A percentile compares a stretch with the other conserved stretches of the same genome.
Conservation (phyloP, 768 basidiomycete species). For the Kwoniella botswanensis region DNA sequence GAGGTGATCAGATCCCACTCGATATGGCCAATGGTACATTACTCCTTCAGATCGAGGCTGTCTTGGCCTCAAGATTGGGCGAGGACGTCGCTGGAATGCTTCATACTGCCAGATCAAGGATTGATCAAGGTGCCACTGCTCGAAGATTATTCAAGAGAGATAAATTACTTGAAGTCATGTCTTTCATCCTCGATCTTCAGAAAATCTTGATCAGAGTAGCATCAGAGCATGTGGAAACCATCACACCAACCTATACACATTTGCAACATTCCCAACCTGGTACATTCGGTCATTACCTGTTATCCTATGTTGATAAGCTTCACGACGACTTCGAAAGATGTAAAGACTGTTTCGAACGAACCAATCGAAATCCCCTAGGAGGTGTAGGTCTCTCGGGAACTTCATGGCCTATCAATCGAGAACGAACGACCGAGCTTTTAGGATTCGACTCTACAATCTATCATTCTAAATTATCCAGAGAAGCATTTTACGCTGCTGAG, state of each 20-base stretch:
- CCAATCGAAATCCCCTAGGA: conserved; percentile 20
- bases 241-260: conserved; percentile 16
- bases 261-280: conserved; percentile 22
- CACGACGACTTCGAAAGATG: conserved; percentile 25
- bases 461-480: conserved; percentile 16
- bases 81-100: conserved; percentile 23
- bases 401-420: conserved; percentile 21
- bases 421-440: conserved; percentile 14
- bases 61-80: conserved; percentile 4
- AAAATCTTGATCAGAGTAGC: conserved; percentile 4
- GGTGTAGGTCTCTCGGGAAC: conserved; percentile 19
- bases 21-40: conserved; percentile 16
- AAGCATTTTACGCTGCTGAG: conserved; percentile 27
- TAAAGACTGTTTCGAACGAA: neutral
- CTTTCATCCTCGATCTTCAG: conserved; percentile 4
- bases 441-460: conserved; percentile 15
- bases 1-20: conserved; percentile 1
- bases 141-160: conserved; percentile 19
- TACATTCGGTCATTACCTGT: conserved; percentile 22
- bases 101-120: conserved; percentile 23
- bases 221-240: neutral
- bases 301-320: conserved; percentile 5
- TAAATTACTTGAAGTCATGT: conserved; percentile 14
- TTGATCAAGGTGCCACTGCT: conserved; percentile 25
- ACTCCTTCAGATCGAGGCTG: conserved; percentile 21